A percentile compares a stretch with the other conserved stretches of the same genome.
phyloP scores from a whole-genome alignment of 768 basidiomycete species.

The Stropharia rugosoannulata region DNA sequence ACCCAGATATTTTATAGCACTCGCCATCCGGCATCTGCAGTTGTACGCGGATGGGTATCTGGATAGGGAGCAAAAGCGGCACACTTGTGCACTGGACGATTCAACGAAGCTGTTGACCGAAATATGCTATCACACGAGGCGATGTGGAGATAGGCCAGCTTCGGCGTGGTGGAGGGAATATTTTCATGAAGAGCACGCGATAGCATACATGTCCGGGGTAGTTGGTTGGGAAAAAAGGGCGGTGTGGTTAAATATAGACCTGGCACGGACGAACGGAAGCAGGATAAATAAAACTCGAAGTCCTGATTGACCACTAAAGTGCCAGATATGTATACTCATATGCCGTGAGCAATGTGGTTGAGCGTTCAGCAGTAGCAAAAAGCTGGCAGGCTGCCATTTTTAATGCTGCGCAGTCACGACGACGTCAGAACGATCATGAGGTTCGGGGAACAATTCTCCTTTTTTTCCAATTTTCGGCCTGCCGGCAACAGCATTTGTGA shows the following conservation, averaged over 20 bases:
- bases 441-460: not conserved
- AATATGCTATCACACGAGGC: slow-evolving; percentile 13
- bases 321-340: too few species aligned
- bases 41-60: not conserved
- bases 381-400: not conserved
- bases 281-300: not conserved
- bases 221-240: slow-evolving; percentile 14
- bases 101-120: slow-evolving; percentile 1
- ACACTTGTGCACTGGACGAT: slow-evolving; percentile 2
- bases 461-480: not conserved
- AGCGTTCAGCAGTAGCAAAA: too few species aligned
- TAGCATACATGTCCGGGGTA: slow-evolving; percentile 3
- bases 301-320: too few species aligned
- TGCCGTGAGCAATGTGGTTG: too few species aligned
- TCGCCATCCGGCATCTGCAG: not conserved
- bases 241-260: slow-evolving; percentile 6
- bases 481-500: not conserved
- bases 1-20: slow-evolving; percentile 8
- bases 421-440: not conserved
- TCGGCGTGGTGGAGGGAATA: slow-evolving; percentile 13
- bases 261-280: not conserved
- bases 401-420: not conserved
- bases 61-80: slow-evolving; percentile 4
- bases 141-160: slow-evolving; percentile 9
- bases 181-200: slow-evolving; percentile 7